Evolutionary conservation across 306 rosid species (phyloP).

Genomic region (Quillaja saponaria): DNA sequence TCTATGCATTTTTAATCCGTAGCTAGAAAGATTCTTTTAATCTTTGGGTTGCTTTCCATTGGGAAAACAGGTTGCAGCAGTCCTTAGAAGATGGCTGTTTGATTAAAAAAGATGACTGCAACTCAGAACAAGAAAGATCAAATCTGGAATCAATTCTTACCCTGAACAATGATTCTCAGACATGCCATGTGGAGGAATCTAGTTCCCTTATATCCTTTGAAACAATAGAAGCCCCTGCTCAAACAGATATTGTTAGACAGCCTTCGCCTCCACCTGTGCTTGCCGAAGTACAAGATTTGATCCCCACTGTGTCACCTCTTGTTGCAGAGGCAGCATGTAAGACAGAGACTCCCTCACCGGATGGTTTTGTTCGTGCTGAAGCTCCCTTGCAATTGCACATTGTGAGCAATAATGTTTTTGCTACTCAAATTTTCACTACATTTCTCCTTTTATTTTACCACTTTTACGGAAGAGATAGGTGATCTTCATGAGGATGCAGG

Average conservation of each 20-base stretch:
- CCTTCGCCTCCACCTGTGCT: constrained; percentile 95
- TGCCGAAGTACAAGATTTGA: constrained; percentile 86
- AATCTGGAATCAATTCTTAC: constrained; percentile 40
- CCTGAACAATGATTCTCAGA: constrained; percentile 42
- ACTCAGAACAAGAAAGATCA: constrained; percentile 41
- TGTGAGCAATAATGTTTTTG: constrained; percentile 50
- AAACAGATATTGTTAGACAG: constrained; percentile 66
- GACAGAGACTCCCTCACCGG: constrained; percentile 44
- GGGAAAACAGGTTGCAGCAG: constrained; percentile 56
- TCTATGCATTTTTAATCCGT: constrained; percentile 21
- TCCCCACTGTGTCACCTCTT: constrained; percentile 66
- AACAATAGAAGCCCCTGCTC: constrained; percentile 47
- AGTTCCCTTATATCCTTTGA: constrained; percentile 86
- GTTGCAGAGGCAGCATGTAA: constrained; percentile 49
- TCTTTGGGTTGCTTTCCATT: constrained; percentile 29
- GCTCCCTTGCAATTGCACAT: constrained; percentile 79
- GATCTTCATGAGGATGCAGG: constrained; percentile 28
- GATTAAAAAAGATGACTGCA: constrained; percentile 43
- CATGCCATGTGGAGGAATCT: constrained; percentile 44
- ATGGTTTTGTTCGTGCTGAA: constrained; percentile 60
- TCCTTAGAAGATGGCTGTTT: constrained; percentile 44
- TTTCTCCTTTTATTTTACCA: constrained; percentile 7
- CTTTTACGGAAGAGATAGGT: constrained; percentile 15
- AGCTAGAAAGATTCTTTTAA: constrained; percentile 10
- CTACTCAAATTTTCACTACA: background rate